Percentiles rank a stretch among this genome's conserved stretches.
Evolutionary conservation across 768 basidiomycete genomes (phyloP).

Genomic region (Termitomyces sp.): DNA sequence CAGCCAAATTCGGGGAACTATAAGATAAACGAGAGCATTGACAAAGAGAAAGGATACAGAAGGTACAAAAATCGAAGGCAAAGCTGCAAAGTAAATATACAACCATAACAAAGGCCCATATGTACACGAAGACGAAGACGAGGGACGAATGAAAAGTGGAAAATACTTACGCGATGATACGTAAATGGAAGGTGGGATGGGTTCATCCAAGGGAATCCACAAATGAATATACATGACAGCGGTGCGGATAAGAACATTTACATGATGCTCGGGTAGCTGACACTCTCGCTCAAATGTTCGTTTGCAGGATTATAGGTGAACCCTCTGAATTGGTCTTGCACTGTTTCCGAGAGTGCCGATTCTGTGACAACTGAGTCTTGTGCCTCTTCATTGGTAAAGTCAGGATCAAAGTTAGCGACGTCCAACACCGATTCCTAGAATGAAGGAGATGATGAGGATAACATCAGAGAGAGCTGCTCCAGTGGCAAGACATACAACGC

Average conservation of each 20-base stretch:
- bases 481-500: slow-evolving; percentile 58
- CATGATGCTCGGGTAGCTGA: slow-evolving; percentile 52
- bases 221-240: neutral
- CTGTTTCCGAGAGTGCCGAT: slow-evolving; percentile 88
- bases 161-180: neutral
- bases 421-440: slow-evolving; percentile 83
- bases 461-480: neutral
- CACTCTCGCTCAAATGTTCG: slow-evolving; percentile 81
- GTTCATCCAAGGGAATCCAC: neutral
- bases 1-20: too few relatives aligned
- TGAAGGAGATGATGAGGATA: neutral
- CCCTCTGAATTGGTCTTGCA: slow-evolving; percentile 92
- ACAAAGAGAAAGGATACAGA: neutral
- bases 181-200: neutral
- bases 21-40: too few relatives aligned
- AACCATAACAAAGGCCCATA: neutral
- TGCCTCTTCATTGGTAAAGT: slow-evolving; percentile 94
- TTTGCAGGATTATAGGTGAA: slow-evolving; percentile 87
- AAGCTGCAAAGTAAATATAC: slow-evolving; percentile 6
- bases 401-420: slow-evolving; percentile 95
- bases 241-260: neutral
- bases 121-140: neutral
- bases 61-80: neutral
- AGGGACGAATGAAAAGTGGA: neutral
- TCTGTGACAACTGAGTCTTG: slow-evolving; percentile 96